Evolutionary conservation across 2,329 filamentous ascomycete species (phyloP).

Genomic region (Aureobasidium sp.): DNA sequence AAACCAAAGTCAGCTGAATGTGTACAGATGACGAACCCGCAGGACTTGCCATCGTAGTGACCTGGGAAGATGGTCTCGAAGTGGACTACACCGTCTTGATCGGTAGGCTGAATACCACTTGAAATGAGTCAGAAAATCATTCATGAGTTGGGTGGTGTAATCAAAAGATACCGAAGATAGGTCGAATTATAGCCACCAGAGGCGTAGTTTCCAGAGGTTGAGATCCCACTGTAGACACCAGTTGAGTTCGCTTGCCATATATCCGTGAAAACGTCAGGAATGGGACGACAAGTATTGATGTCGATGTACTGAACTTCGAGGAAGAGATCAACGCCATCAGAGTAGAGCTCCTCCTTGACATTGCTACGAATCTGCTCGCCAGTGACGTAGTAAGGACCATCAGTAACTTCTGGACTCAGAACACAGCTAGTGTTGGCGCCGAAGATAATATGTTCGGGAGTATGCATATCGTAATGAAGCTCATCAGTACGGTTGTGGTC

Average conservation of each 20-base stretch:
- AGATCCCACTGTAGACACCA: conserved; percentile 36
- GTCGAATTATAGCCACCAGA: background rate
- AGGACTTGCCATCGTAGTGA: conserved; percentile 31
- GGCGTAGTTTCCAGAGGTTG: background rate
- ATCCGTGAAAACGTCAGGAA: conserved; percentile 33
- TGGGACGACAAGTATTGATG: conserved; percentile 36
- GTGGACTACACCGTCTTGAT: conserved; percentile 35
- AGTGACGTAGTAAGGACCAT: conserved; percentile 30
- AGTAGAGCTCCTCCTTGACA: conserved; percentile 34
- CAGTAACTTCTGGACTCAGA: conserved; percentile 25
- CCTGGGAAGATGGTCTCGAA: conserved; percentile 41
- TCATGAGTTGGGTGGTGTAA: too few relatives aligned
- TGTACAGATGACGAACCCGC: background rate
- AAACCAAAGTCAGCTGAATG: background rate
- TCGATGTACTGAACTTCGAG: conserved; percentile 41
- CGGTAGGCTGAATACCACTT: conserved; percentile 37
- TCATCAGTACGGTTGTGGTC: conserved; percentile 17
- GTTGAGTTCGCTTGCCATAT: conserved; percentile 43
- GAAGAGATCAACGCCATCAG: conserved; percentile 33
- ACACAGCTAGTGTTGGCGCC: conserved; percentile 23
- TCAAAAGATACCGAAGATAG: background rate
- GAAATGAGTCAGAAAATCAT: conserved; percentile 26
- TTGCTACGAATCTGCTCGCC: conserved; percentile 35
- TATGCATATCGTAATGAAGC: conserved; percentile 5
- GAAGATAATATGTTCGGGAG: background rate